Base-by-base conservation (phyloP, 1,139 yeast genomes). In the Blastobotrys apis region DNA sequence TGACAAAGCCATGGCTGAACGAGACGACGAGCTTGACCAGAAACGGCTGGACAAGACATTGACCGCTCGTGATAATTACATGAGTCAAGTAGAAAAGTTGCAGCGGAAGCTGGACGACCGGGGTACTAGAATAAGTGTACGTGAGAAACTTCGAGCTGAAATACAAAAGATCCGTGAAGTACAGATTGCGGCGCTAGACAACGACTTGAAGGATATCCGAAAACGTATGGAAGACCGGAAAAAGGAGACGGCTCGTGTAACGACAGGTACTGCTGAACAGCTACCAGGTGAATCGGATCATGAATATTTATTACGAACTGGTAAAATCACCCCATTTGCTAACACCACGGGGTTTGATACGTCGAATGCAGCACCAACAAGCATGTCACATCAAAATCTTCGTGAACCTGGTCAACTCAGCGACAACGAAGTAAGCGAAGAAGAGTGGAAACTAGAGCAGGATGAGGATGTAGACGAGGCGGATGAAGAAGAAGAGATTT, bases 291-390 rank as follows among this genome's bases (percentile, higher is more conserved):
- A 92, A 59, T 66, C 85, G 0, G 86, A 84, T 55, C 78, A 78
- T 47, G 97, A 90, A 44, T 92, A 67, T 59, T 69, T 92, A 50
- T 77, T 92, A 0, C 72, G 98, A 52, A 90, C 90, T 0, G 99
- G 99, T 33, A 82, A 87, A 60, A 80, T 88, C 47, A 92, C 99
- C 0, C 98, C 98, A 0, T 92, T 92, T 69, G 95, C 97, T 9
- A 79, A 78, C 34, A 71, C 78, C 16, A 71, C 74, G 30, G 78
- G 75, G 4, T 85, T 85, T 52, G 41, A 64, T 6, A 53, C 50
- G 3, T 41, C 41, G 2, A 30, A 37, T 3, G n/a, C 23, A 0
- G 39, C 35, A 5, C 25, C 21, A 4, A 33, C 47, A 1, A 44
- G 36, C 5, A 50, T 52, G 53, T 60, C 76, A 32, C 78, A 74